Conservation (phyloP, 768 basidiomycete species). For the Mycena belliarum region DNA sequence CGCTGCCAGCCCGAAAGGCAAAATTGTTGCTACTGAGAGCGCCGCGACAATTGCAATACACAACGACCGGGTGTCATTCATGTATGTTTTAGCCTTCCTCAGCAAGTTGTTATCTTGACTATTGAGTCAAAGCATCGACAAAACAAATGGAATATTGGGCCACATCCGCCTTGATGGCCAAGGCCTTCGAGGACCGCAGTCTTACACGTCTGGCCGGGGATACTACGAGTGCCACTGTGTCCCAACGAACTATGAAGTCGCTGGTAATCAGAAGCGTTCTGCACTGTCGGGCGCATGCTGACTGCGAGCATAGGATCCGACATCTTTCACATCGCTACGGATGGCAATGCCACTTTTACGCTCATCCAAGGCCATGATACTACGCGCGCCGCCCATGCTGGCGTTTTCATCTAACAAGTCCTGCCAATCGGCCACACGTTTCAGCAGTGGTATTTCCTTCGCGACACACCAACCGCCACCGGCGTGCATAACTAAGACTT, state of each 20-base stretch:
- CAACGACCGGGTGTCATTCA: constrained; percentile 14
- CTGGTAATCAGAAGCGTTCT: too few species aligned
- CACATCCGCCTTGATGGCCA: constrained; percentile 12
- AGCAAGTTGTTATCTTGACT: background rate
- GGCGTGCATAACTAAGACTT: constrained; percentile 14
- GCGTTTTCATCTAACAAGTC: constrained; percentile 9
- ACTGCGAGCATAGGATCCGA: too few species aligned
- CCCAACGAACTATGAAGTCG: constrained; percentile 2
- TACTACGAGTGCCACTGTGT: constrained; percentile 16
- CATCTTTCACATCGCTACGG: constrained; percentile 7
- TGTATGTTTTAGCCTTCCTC: background rate
- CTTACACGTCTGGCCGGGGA: constrained; percentile 13
- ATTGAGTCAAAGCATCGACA: constrained; percentile 1
- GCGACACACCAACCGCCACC: constrained; percentile 3
- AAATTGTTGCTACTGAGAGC: constrained; percentile 1
- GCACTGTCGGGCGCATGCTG: background rate
- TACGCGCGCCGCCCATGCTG: background rate
- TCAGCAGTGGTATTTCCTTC: constrained; percentile 15
- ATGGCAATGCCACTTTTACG: constrained; percentile 14
- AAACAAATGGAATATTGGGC: constrained; percentile 9
- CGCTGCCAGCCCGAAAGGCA: background rate
- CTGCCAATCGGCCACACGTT: constrained; percentile 13
- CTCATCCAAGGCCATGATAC: constrained; percentile 7
- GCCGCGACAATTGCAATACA: constrained; percentile 4
- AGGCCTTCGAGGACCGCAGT: constrained; percentile 11